These are phyloP conservation scores for Paspalum vaginatum DNA, from an alignment of 176 grass and related monocot genomes.

Conservation along the genomic window DNA sequence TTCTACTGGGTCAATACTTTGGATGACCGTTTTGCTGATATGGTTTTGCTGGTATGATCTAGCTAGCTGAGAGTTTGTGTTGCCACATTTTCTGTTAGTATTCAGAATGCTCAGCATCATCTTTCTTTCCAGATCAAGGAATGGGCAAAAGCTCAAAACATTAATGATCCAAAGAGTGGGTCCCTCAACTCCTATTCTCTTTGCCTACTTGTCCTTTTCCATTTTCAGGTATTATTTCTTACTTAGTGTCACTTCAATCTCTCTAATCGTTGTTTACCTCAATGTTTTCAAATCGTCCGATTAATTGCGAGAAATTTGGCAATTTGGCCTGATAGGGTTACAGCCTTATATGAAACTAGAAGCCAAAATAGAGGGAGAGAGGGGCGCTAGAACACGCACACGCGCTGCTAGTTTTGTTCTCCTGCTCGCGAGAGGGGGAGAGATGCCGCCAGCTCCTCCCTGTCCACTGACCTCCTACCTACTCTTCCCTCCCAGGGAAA, in stretches of 20 bases:
- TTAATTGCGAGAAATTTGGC: too few relatives aligned
- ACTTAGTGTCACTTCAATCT: background rate
- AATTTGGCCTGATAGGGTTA: too few relatives aligned
- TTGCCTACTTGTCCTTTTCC: slow-evolving; percentile 87
- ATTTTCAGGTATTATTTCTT: slow-evolving; percentile 83
- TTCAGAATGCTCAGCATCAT: slow-evolving; percentile 36
- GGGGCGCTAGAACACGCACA: too few relatives aligned
- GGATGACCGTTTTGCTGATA: slow-evolving; percentile 86
- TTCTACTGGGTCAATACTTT: slow-evolving; percentile 68
- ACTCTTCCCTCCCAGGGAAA: too few relatives aligned
- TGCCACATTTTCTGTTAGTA: slow-evolving; percentile 13
- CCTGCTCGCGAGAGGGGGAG: too few relatives aligned
- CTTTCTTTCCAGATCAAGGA: slow-evolving; percentile 83
- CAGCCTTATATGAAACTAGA: too few relatives aligned
- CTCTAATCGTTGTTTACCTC: background rate
- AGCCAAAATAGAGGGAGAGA: too few relatives aligned
- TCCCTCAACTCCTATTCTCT: slow-evolving; percentile 92
- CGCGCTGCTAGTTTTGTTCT: too few relatives aligned
- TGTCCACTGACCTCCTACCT: too few relatives aligned
- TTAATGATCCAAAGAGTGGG: slow-evolving; percentile 86
- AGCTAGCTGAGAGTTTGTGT: slow-evolving; percentile 18
- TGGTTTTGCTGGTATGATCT: slow-evolving; percentile 86
- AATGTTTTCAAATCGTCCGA: too few relatives aligned
- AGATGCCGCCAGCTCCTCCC: too few relatives aligned
- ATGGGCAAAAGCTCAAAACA: slow-evolving; percentile 96